Conservation (phyloP, 2,329 filamentous ascomycete species). For the Aureobasidium sp. region DNA sequence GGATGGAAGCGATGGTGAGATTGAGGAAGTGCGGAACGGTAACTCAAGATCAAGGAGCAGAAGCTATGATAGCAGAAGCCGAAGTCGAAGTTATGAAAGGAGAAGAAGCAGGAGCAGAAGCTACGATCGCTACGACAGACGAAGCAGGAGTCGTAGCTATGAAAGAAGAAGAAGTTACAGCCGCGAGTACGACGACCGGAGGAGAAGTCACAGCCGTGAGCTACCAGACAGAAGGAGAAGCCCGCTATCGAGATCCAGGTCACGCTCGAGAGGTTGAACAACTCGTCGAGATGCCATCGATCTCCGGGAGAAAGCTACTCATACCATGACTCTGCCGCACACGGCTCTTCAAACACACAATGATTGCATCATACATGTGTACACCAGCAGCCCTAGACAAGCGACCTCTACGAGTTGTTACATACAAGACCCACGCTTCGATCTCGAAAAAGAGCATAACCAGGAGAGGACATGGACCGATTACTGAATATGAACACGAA, state of each 20-base stretch:
- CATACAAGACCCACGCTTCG: too few species aligned
- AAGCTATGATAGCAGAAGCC: conserved; percentile 2
- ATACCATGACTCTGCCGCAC: not conserved
- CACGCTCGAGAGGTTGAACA: not conserved
- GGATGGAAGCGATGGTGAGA: conserved; percentile 21
- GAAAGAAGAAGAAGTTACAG: not conserved
- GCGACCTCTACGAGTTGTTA: not conserved
- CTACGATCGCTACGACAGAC: not conserved
- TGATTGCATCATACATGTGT: not conserved
- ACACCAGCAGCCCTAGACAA: not conserved
- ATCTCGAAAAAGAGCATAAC: too few species aligned
- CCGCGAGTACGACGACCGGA: not conserved
- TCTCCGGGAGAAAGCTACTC: not conserved
- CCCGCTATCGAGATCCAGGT: not conserved
- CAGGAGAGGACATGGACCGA: too few species aligned
- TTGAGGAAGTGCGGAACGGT: conserved; percentile 16
- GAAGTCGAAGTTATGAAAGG: not conserved
- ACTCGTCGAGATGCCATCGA: not conserved
- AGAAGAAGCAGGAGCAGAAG: conserved; percentile 7
- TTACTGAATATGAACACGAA: too few species aligned
- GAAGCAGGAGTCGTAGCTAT: conserved; percentile 1
- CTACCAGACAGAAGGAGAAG: conserved; percentile 1
- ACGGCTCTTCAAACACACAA: not conserved
- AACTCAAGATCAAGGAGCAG: conserved; percentile 3
- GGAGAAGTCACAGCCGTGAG: not conserved